Evolutionary conservation across 169 alveolate species (phyloP), one percentile per base, ranked within the genome.

Genomic region (Plasmodium berghei): DNA sequence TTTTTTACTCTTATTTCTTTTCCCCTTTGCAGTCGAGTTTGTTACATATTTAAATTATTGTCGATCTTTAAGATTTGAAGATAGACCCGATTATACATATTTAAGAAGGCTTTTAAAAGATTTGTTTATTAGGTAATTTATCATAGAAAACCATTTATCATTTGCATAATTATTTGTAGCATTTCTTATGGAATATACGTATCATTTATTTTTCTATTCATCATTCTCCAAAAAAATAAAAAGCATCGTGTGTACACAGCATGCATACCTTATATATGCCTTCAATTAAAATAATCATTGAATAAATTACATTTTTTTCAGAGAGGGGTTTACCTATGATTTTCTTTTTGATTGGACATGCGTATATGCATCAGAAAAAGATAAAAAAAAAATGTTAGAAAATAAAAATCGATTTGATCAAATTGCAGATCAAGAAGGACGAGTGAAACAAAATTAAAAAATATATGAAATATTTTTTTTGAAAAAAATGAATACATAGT

Each of bases 341-440:
- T 97, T 97, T 90, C 95, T 97, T 71, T 98, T 97, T 90, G 99
- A 98, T 90, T 98, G 99, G 99, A 97, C 98, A 34, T 93, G 96
- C 42, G 92, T 96, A 42, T 96, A 95, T 67, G 95, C 97, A 14
- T 96, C 96, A 12, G 91, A 86, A 54, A 86, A 86, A 58, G 91
- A 86, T 66, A 86, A 86, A 40, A 86, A 86, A 61, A 86, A 86
- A 69, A 86, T 86, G 91, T 58, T 86, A 71, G 91, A 86, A 55
- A 86, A 86, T 71, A 86, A 86, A 86, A 86, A 86, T 46, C 86
- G 91, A 49, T 86, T 86, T 42, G 91, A 86, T 62, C 91, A 86
- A 45, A 66, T 87, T 9, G 91, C 91, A 49, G 91, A 86, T 45
- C 91, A 86, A 62, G 91, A 86, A 86, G 91, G 91, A 42, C 58